A percentile compares a stretch with the other conserved stretches of the same genome.
Evolutionary conservation across 768 basidiomycete genomes (phyloP).

Genomic region (Coprinopsis marcescibilis): DNA sequence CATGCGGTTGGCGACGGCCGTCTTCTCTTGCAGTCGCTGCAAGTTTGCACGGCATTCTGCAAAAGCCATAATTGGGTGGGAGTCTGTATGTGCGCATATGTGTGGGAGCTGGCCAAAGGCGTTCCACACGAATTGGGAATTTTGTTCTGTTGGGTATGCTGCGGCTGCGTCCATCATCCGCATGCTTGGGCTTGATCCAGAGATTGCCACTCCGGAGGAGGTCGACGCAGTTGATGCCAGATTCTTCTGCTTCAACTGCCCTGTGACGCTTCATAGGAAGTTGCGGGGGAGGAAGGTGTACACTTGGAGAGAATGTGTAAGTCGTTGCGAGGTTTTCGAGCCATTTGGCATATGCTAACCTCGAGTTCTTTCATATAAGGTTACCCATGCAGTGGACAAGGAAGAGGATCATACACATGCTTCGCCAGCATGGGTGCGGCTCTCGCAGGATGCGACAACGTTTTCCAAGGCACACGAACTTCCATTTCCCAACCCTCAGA

Average conservation of each 20-base stretch:
- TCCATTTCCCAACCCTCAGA: background rate
- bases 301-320: slow-evolving; percentile 13
- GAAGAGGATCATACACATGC: slow-evolving; percentile 9
- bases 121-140: slow-evolving; percentile 8
- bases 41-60: slow-evolving; percentile 1
- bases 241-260: slow-evolving; percentile 10
- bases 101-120: slow-evolving; percentile 2
- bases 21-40: slow-evolving; percentile 6
- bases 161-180: slow-evolving; percentile 7
- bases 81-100: slow-evolving; percentile 6
- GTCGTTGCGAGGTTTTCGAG: background rate
- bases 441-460: slow-evolving; percentile 4
- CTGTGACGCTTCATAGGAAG: slow-evolving; percentile 5
- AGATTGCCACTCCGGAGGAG: slow-evolving; percentile 7
- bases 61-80: slow-evolving; percentile 7
- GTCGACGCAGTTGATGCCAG: slow-evolving; percentile 8
- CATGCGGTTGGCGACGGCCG: slow-evolving; percentile 5
- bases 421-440: slow-evolving; percentile 3
- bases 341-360: background rate
- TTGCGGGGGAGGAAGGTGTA: slow-evolving; percentile 9
- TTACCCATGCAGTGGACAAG: slow-evolving; percentile 9
- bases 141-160: slow-evolving; percentile 9
- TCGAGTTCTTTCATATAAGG: slow-evolving; percentile 1
- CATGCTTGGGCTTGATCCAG: slow-evolving; percentile 6
- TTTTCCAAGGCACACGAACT: slow-evolving; percentile 5